A percentile compares a stretch with the other conserved stretches of the same genome.
These are phyloP conservation scores for Rhodotorula paludigena DNA, from an alignment of 768 basidiomycete species.

Conservation along the genomic window DNA sequence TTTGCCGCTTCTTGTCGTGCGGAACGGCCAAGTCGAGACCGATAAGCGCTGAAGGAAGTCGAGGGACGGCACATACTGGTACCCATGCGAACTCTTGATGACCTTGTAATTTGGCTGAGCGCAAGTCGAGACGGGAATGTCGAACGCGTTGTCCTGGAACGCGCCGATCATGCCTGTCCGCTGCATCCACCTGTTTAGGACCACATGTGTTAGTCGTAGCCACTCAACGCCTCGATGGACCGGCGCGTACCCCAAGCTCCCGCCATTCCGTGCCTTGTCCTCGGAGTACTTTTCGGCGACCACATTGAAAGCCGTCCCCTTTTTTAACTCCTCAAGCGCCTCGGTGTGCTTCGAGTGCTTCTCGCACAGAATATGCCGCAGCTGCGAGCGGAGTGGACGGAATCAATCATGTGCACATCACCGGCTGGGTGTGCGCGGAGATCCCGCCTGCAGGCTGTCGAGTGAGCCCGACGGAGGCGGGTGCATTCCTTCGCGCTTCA, in stretches of 20 bases:
- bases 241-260: constrained; percentile 9
- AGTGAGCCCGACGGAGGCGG: background rate
- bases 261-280: constrained; percentile 33
- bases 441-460: background rate
- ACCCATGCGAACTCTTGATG: constrained; percentile 27
- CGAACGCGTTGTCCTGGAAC: constrained; percentile 25
- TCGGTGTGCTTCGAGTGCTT: constrained; percentile 14
- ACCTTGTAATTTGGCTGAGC: constrained; percentile 3
- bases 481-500: too few species aligned
- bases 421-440: too few species aligned
- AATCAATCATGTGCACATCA: too few species aligned
- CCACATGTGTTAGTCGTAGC: background rate
- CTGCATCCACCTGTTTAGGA: constrained; percentile 30
- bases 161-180: constrained; percentile 13
- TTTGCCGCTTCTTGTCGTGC: too few species aligned
- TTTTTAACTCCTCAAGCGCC: constrained; percentile 13
- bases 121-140: constrained; percentile 21
- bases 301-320: constrained; percentile 16
- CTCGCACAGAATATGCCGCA: constrained; percentile 35
- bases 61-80: background rate
- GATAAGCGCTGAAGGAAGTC: background rate
- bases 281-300: constrained; percentile 16
- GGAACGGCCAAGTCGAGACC: too few species aligned
- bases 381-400: too few species aligned
- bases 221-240: too few species aligned